A percentile compares a stretch with the other conserved stretches of the same genome.
Evolutionary conservation across 2,329 filamentous ascomycete species (phyloP).

Genomic region (Fusarium avenaceum): DNA sequence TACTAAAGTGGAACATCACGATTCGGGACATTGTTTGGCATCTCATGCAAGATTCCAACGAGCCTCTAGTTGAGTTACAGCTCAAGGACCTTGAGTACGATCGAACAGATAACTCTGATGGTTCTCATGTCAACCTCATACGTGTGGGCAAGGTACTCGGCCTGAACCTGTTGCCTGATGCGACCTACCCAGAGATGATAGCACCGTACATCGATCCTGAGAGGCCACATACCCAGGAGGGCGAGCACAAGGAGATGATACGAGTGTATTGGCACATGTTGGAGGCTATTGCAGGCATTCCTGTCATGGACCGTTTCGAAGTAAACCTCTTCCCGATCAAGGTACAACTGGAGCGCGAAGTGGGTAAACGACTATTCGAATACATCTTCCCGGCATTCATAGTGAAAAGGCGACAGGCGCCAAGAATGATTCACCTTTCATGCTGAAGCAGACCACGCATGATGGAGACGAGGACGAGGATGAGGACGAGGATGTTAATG

Average conservation of each 20-base stretch:
- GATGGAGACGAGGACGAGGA: conserved; percentile 64
- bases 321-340: conserved; percentile 93
- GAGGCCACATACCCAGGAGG: conserved; percentile 57
- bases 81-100: conserved; percentile 92
- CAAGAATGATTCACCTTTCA: conserved; percentile 73
- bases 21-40: conserved; percentile 98
- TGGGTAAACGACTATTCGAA: conserved; percentile 93
- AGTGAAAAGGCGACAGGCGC: conserved; percentile 61
- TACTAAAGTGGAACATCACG: conserved; percentile 93
- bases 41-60: conserved; percentile 86
- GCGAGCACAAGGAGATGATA: conserved; percentile 82
- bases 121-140: conserved; percentile 93
- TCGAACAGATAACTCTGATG: conserved; percentile 95
- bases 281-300: conserved; percentile 96
- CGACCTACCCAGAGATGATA: conserved; percentile 96
- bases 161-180: conserved; percentile 89
- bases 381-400: conserved; percentile 92
- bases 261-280: conserved; percentile 98
- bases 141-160: conserved; percentile 90
- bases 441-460: conserved; percentile 57
- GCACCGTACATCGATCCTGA: conserved; percentile 84
- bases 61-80: conserved; percentile 93
- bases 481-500: conserved; percentile 58
- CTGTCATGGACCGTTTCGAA: conserved; percentile 97
- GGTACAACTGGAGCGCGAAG: conserved; percentile 91